Conservation (phyloP, 2,329 filamentous ascomycete genomes). For the Pestalotiopsis sp. region DNA sequence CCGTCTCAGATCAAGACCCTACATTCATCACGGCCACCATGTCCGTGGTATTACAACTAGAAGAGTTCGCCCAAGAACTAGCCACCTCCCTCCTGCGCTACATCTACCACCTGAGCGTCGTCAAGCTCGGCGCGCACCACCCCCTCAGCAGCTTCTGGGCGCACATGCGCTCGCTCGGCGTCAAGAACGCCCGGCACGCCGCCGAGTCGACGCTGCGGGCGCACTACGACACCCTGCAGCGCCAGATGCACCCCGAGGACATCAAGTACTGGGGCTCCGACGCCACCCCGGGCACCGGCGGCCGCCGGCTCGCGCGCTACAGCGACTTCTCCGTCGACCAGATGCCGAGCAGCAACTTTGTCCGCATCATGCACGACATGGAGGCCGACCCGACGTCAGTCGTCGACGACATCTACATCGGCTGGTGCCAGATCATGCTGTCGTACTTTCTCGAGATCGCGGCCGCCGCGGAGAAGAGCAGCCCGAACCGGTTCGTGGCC, state of each 20-base stretch:
- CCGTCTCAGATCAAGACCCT: conserved; percentile 10
- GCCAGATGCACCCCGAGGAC: not conserved
- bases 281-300: not conserved
- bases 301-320: not conserved
- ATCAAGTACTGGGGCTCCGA: not conserved
- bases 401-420: not conserved
- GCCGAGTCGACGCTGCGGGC: not conserved
- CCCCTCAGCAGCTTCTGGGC: conserved; percentile 13
- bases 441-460: not conserved
- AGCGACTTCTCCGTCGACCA: not conserved
- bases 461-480: not conserved
- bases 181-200: not conserved
- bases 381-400: not conserved
- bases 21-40: conserved; percentile 6
- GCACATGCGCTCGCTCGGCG: conserved; percentile 2
- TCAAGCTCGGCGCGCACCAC: conserved; percentile 12
- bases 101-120: conserved; percentile 2
- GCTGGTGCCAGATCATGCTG: not conserved
- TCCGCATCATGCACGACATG: not conserved
- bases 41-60: conserved; percentile 4
- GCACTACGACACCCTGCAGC: not conserved
- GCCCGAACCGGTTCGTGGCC: not conserved
- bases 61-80: not conserved
- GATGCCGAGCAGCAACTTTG: not conserved
- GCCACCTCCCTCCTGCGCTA: conserved; percentile 14